Evolutionary conservation across 2,329 filamentous ascomycete species (phyloP).

Genomic region (Monosporascus sp.): DNA sequence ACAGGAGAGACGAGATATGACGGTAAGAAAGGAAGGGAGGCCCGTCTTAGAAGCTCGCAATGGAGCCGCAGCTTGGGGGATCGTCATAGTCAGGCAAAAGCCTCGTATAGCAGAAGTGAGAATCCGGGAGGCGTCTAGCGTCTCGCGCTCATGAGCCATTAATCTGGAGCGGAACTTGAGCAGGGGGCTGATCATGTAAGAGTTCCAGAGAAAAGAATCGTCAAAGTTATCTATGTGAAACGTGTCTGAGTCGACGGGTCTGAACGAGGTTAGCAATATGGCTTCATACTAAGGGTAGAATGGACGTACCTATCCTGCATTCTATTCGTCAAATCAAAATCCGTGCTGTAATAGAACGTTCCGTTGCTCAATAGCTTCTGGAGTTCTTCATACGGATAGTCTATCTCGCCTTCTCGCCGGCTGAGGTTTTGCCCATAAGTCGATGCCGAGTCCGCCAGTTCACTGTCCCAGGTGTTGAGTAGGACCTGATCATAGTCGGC

Average conservation of each 20-base stretch:
- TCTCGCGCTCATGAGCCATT: conserved; percentile 65
- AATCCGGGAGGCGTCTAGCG: conserved; percentile 80
- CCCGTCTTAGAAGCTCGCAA: conserved; percentile 61
- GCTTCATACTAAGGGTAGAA: conserved; percentile 8
- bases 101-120: conserved; percentile 91
- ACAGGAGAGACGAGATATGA: conserved; percentile 90
- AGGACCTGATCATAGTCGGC: conserved; percentile 76
- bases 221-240: conserved; percentile 93
- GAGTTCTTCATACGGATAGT: conserved; percentile 85
- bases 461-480: conserved; percentile 46
- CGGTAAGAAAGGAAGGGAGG: conserved; percentile 74
- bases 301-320: conserved; percentile 70
- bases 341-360: conserved; percentile 97
- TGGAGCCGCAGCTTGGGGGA: conserved; percentile 72
- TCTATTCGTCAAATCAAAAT: conserved; percentile 93
- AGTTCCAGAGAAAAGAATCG: conserved; percentile 93
- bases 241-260: conserved; percentile 66
- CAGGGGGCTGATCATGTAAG: conserved; percentile 93
- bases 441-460: conserved; percentile 41
- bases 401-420: conserved; percentile 63
- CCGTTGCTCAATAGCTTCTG: conserved; percentile 90
- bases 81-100: conserved; percentile 80
- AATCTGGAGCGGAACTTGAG: conserved; percentile 83
- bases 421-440: conserved; percentile 49
- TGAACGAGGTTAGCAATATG: conserved; percentile 28